Evolutionary conservation across 2,329 filamentous ascomycete genomes (phyloP).

Genomic region (Diplodia scrobiculata): DNA sequence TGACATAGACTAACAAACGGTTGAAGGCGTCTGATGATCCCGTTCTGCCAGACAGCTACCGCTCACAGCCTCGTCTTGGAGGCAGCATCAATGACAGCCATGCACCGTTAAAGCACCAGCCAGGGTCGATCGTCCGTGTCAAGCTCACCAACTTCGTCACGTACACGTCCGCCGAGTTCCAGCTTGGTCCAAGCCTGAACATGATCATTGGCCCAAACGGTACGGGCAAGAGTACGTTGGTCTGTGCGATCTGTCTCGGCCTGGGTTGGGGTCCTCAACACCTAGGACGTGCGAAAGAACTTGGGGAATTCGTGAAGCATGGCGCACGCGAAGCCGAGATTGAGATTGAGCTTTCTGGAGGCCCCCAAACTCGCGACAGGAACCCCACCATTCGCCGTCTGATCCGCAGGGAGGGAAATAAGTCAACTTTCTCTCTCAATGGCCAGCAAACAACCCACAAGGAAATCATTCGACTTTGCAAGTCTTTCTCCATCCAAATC

Average conservation of each 20-base stretch:
- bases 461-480: constrained; percentile 67
- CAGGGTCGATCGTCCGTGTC: constrained; percentile 87
- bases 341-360: constrained; percentile 83
- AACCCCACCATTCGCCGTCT: constrained; percentile 76
- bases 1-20: not conserved
- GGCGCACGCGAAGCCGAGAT: constrained; percentile 75
- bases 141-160: constrained; percentile 89
- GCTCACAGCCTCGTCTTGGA: constrained; percentile 23
- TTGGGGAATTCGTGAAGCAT: constrained; percentile 92
- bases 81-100: constrained; percentile 29
- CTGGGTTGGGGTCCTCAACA: constrained; percentile 79
- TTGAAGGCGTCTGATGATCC: constrained; percentile 5
- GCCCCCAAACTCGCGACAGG: constrained; percentile 53
- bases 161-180: constrained; percentile 88
- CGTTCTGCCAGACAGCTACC: constrained; percentile 29
- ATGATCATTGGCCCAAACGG: constrained; percentile 99
- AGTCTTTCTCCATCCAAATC: constrained; percentile 82
- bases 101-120: constrained; percentile 47
- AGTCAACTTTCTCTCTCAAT: constrained; percentile 76
- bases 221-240: constrained; percentile 94
- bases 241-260: constrained; percentile 93
- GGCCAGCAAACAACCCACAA: constrained; percentile 63
- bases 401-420: constrained; percentile 82
- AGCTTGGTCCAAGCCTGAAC: constrained; percentile 87
- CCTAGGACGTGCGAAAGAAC: constrained; percentile 79